Conservation (phyloP, 2,329 filamentous ascomycete species). For the Xylariaceae sp. region DNA sequence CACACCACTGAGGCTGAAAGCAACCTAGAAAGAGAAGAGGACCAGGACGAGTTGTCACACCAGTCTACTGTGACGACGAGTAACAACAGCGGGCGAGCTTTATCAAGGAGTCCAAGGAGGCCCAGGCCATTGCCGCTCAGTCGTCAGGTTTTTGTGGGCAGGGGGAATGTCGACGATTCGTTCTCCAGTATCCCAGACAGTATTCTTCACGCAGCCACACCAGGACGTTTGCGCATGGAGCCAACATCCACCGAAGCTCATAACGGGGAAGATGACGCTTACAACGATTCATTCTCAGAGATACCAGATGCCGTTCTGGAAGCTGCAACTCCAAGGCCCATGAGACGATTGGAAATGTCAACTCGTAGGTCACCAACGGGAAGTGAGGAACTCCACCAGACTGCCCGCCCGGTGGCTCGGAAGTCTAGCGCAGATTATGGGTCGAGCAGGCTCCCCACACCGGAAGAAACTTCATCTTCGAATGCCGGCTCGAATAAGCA, state of each 20-base stretch:
- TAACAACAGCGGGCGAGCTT: conserved; percentile 25
- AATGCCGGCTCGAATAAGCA: conserved; percentile 45
- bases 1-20: conserved; percentile 26
- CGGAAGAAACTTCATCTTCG: conserved; percentile 54
- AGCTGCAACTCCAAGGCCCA: conserved; percentile 54
- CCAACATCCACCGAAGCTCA: conserved; percentile 25
- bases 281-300: conserved; percentile 65
- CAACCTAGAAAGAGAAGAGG: conserved; percentile 19
- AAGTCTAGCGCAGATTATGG: conserved; percentile 46
- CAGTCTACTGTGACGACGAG: conserved; percentile 17
- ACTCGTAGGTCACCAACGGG: conserved; percentile 10
- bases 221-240: conserved; percentile 37
- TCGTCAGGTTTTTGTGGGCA: conserved; percentile 44
- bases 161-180: conserved; percentile 43
- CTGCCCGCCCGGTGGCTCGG: conserved; percentile 39
- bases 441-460: conserved; percentile 57
- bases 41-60: conserved; percentile 6
- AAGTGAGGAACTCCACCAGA: conserved; percentile 21
- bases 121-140: conserved; percentile 43
- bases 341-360: conserved; percentile 26
- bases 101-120: conserved; percentile 46
- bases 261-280: conserved; percentile 45
- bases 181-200: conserved; percentile 47
- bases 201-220: conserved; percentile 42
- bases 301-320: conserved; percentile 59